Conservation (phyloP, 225 moss, liverwort and hornwort genomes). For the Marchantia paleacea region DNA sequence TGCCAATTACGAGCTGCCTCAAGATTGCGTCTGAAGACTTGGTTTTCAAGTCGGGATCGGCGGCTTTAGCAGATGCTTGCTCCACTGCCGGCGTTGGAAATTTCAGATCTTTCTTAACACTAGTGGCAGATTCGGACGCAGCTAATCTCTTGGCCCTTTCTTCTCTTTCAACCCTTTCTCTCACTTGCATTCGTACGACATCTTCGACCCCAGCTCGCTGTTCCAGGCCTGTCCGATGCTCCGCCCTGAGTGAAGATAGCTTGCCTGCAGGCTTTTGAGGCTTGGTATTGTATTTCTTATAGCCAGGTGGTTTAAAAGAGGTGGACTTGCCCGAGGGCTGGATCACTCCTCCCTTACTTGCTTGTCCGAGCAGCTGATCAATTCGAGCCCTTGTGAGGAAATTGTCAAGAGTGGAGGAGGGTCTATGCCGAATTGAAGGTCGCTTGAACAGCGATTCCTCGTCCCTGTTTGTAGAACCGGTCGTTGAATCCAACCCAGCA, state of each 20-base stretch:
- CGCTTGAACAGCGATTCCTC: slow-evolving; percentile 29
- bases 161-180: slow-evolving; percentile 47
- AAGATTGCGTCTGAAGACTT: slow-evolving; percentile 38
- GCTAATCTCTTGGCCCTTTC: slow-evolving; percentile 27
- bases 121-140: neutral
- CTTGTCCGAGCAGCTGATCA: slow-evolving; percentile 15
- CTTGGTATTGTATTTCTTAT: slow-evolving; percentile 21
- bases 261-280: slow-evolving; percentile 37
- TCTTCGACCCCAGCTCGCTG: slow-evolving; percentile 41
- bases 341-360: neutral
- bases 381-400: slow-evolving; percentile 46
- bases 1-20: slow-evolving; percentile 64
- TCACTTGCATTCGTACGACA: slow-evolving; percentile 43
- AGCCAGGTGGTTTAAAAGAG: slow-evolving; percentile 22
- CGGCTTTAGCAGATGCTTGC: slow-evolving; percentile 30
- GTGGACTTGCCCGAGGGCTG: slow-evolving; percentile 15
- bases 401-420: slow-evolving; percentile 60
- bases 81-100: slow-evolving; percentile 29
- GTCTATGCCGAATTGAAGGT: slow-evolving; percentile 20
- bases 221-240: slow-evolving; percentile 47
- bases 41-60: slow-evolving; percentile 21
- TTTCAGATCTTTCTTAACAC: slow-evolving; percentile 29
- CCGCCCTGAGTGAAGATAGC: slow-evolving; percentile 43
- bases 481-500: neutral
- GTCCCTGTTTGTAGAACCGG: neutral